Conservation (phyloP, 1,284 basidiomycete species). For the Crucibulum parvulum region DNA sequence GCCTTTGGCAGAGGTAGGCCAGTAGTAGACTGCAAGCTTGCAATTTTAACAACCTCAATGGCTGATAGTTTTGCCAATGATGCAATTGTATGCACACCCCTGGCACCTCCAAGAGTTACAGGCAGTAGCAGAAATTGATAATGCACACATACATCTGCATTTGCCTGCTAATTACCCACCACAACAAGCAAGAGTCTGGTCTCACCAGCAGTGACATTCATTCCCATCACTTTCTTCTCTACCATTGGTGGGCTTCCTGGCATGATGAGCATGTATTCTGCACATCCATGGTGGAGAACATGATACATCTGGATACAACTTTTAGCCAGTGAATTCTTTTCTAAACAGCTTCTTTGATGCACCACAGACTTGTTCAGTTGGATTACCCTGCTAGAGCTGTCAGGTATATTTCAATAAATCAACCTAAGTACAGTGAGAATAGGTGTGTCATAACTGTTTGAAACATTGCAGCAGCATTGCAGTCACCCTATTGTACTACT, state of each 20-base stretch:
- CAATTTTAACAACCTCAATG: conserved; percentile 71
- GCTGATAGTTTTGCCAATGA: conserved; percentile 73
- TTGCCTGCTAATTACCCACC: too few species aligned
- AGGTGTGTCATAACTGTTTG: conserved; percentile 4
- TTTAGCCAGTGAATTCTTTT: too few species aligned
- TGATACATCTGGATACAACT: not conserved
- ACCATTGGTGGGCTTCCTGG: conserved; percentile 35
- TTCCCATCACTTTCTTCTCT: conserved; percentile 50
- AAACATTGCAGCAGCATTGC: conserved; percentile 8
- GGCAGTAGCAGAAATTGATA: too few species aligned
- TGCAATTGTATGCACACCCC: conserved; percentile 53
- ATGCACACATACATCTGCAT: too few species aligned
- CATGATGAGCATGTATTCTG: not conserved
- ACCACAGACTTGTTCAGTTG: conserved; percentile 27
- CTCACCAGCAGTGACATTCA: conserved; percentile 45
- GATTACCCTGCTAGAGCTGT: conserved; percentile 16
- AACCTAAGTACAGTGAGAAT: conserved; percentile 22
- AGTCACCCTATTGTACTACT: conserved; percentile 33
- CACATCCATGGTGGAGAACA: conserved; percentile 8
- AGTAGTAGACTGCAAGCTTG: conserved; percentile 57
- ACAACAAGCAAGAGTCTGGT: conserved; percentile 51
- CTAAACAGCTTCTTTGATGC: not conserved
- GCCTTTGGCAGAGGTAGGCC: conserved; percentile 74
- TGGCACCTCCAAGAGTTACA: conserved; percentile 49
- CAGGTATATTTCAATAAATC: conserved; percentile 20